Conservation (phyloP, 805 yeast species). For the Saturnispora gosingensis region DNA sequence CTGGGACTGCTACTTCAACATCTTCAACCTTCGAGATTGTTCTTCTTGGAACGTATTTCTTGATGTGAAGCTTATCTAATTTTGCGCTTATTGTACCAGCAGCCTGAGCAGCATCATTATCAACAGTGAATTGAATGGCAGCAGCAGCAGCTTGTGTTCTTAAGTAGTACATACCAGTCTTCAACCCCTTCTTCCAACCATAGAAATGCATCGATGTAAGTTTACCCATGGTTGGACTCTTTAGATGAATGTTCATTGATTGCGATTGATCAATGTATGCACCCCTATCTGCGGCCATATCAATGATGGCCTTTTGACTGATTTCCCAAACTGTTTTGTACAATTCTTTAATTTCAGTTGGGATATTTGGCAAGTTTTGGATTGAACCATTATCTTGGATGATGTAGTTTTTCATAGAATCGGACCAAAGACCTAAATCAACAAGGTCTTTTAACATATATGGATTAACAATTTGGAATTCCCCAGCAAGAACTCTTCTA, state of each 20-base stretch:
- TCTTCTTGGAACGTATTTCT: slow-evolving; percentile 27
- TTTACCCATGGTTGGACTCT: slow-evolving; percentile 95
- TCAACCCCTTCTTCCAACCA: slow-evolving; percentile 98
- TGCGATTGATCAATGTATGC: slow-evolving; percentile 88
- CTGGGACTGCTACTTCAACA: slow-evolving; percentile 18
- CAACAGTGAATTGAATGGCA: slow-evolving; percentile 90
- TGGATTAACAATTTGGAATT: slow-evolving; percentile 55
- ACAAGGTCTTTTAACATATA: slow-evolving; percentile 49
- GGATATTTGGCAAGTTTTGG: slow-evolving; percentile 45
- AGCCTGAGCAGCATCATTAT: slow-evolving; percentile 31
- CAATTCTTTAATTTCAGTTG: slow-evolving; percentile 43
- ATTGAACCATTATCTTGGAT: slow-evolving; percentile 50
- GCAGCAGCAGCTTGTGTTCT: slow-evolving; percentile 98
- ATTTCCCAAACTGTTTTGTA: slow-evolving; percentile 59
- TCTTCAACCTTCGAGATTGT: slow-evolving; percentile 22
- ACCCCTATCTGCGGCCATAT: slow-evolving; percentile 67
- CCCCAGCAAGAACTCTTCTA: slow-evolving; percentile 56
- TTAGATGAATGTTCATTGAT: slow-evolving; percentile 83
- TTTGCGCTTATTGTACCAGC: slow-evolving; percentile 24
- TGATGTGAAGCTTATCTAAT: slow-evolving; percentile 25
- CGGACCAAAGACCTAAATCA: slow-evolving; percentile 50
- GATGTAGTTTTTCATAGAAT: slow-evolving; percentile 46
- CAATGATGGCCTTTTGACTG: slow-evolving; percentile 48
- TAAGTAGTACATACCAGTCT: slow-evolving; percentile 98
- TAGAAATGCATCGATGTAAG: slow-evolving; percentile 97